Conservation (phyloP, 2,329 filamentous ascomycete genomes). For the Emmonsiellopsis sp. region DNA sequence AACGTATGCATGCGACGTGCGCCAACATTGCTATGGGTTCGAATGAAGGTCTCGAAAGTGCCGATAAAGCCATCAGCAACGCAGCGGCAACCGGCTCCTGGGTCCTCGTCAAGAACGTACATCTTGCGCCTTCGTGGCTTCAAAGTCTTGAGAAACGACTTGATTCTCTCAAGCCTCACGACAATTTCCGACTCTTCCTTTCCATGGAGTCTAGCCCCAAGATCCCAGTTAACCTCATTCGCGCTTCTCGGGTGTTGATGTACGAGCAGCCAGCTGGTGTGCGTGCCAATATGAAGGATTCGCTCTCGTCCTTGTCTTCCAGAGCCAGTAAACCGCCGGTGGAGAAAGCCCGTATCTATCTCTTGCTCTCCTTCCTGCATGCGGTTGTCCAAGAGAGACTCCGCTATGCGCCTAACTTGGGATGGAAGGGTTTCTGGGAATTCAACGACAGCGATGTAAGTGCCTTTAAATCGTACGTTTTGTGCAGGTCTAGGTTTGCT, state of each 20-base stretch:
- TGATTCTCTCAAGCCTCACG: constrained; percentile 86
- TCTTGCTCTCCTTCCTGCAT: constrained; percentile 87
- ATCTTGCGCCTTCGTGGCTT: constrained; percentile 89
- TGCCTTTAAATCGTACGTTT: constrained; percentile 16
- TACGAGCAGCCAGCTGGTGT: constrained; percentile 97
- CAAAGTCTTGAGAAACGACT: constrained; percentile 96
- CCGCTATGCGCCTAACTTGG: constrained; percentile 83
- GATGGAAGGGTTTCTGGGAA: constrained; percentile 99
- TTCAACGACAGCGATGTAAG: constrained; percentile 98
- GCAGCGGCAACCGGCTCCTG: constrained; percentile 86
- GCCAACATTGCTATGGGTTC: constrained; percentile 99
- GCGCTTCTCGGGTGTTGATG: constrained; percentile 88
- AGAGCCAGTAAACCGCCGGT: constrained; percentile 73
- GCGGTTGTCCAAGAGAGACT: constrained; percentile 92
- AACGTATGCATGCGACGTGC: constrained; percentile 70
- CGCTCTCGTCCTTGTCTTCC: constrained; percentile 70
- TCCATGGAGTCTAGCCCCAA: constrained; percentile 97
- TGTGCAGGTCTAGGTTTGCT: too few species aligned
- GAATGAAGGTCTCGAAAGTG: constrained; percentile 82
- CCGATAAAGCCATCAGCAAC: constrained; percentile 89
- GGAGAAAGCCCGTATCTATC: constrained; percentile 80
- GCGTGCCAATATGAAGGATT: constrained; percentile 97
- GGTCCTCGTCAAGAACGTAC: constrained; percentile 98
- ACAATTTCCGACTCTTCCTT: constrained; percentile 87
- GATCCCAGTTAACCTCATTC: constrained; percentile 91